Conservation (phyloP, 495 filamentous ascomycete species). For the Glonium stellatum region DNA sequence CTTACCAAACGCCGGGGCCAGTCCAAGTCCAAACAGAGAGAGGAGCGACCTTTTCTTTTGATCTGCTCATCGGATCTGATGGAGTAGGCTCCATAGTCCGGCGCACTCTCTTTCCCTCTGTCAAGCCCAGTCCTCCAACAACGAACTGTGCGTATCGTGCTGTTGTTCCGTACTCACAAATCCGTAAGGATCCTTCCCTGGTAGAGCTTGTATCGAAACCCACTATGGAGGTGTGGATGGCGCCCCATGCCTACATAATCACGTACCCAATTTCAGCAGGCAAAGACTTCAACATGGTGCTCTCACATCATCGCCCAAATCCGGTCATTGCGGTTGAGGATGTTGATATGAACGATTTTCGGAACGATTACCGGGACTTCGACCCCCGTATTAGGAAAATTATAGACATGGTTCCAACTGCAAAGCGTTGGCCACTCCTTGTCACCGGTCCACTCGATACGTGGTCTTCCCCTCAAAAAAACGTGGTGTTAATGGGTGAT, state of each 20-base stretch:
- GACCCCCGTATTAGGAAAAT: constrained; percentile 38
- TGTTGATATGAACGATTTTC: constrained; percentile 34
- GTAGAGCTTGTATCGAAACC: constrained; percentile 34
- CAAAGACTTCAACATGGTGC: constrained; percentile 46
- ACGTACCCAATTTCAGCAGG: constrained; percentile 46
- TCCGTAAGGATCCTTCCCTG: constrained; percentile 38
- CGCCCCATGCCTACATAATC: constrained; percentile 42
- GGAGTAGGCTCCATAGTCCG: constrained; percentile 39
- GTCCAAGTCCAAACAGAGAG: constrained; percentile 30
- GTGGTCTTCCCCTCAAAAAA: constrained; percentile 22
- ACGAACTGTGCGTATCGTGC: not conserved
- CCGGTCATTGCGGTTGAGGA: constrained; percentile 31
- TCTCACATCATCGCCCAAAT: constrained; percentile 39
- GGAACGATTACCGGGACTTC: constrained; percentile 28
- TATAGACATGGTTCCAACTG: constrained; percentile 24
- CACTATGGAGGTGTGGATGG: constrained; percentile 45
- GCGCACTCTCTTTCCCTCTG: constrained; percentile 6
- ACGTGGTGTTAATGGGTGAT: constrained; percentile 30
- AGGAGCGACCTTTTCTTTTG: constrained; percentile 34
- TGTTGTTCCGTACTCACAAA: constrained; percentile 18
- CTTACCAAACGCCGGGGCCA: constrained; percentile 26
- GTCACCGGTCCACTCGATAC: constrained; percentile 23
- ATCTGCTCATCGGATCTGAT: constrained; percentile 41
- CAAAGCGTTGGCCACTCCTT: constrained; percentile 25
- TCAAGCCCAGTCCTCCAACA: not conserved